Conservation (phyloP, 2,329 filamentous ascomycete species). For the Pseudopithomyces chartarum region DNA sequence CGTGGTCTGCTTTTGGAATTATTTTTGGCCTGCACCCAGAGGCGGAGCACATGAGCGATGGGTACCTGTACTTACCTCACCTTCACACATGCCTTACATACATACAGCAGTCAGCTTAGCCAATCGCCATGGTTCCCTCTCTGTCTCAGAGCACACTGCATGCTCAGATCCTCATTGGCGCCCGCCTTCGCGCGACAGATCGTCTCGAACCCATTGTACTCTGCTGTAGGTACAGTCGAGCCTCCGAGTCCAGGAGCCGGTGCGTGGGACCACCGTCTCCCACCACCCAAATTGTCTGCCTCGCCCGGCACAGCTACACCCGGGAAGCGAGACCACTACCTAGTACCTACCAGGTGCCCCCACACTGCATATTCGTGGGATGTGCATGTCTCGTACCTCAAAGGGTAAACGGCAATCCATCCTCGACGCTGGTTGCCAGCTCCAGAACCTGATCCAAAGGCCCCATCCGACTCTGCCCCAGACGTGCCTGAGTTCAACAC, state of each 20-base stretch:
- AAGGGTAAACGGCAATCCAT: background rate
- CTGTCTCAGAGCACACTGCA: background rate
- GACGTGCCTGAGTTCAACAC: background rate
- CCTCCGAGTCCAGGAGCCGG: background rate
- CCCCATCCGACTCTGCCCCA: background rate
- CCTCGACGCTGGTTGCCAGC: background rate
- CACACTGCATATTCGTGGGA: slow-evolving; percentile 2
- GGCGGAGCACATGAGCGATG: slow-evolving; percentile 2
- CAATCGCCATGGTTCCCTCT: background rate
- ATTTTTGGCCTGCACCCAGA: slow-evolving; percentile 6
- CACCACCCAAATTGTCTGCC: background rate
- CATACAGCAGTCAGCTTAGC: slow-evolving; percentile 4
- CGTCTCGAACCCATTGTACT: background rate
- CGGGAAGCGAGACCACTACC: background rate
- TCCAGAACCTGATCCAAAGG: background rate
- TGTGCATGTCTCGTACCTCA: slow-evolving; percentile 5
- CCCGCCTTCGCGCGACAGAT: slow-evolving; percentile 1
- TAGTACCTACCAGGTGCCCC: slow-evolving; percentile 2
- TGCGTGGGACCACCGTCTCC: background rate
- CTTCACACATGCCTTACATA: too few species aligned
- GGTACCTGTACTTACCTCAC: too few species aligned
- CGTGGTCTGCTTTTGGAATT: background rate
- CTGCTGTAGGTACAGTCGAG: background rate
- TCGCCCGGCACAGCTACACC: slow-evolving; percentile 1
- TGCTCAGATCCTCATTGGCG: background rate